These are phyloP conservation scores for Aschersonia sp. DNA, from an alignment of 2,329 filamentous ascomycete species.

Conservation along the genomic window DNA sequence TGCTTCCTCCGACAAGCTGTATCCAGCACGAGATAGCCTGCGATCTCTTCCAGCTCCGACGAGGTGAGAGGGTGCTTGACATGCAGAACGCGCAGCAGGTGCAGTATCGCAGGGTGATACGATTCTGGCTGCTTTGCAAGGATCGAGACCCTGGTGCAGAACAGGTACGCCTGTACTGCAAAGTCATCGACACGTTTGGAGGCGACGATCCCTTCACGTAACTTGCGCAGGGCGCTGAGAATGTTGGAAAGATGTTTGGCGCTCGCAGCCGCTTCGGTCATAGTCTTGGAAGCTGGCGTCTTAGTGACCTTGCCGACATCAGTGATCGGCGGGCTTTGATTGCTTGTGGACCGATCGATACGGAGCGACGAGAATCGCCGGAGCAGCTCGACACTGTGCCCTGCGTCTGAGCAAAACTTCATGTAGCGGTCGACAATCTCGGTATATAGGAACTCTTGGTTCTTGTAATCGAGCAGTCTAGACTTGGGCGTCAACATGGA, in stretches of 20 bases:
- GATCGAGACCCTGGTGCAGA: conserved; percentile 74
- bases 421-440: conserved; percentile 82
- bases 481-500: neutral
- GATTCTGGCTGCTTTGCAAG: conserved; percentile 71
- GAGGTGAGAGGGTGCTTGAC: conserved; percentile 49
- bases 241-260: conserved; percentile 57
- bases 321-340: neutral
- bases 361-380: conserved; percentile 55
- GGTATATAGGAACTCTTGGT: conserved; percentile 74
- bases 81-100: conserved; percentile 63
- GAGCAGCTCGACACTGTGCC: conserved; percentile 58
- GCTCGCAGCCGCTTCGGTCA: conserved; percentile 15
- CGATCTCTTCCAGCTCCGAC: conserved; percentile 65
- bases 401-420: conserved; percentile 66
- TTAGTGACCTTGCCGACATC: too few relatives aligned
- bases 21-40: conserved; percentile 72
- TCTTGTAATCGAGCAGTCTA: conserved; percentile 59
- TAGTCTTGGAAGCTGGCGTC: too few relatives aligned
- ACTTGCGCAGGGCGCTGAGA: conserved; percentile 73
- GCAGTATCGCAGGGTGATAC: conserved; percentile 74
- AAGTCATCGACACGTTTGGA: conserved; percentile 65
- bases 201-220: conserved; percentile 79
- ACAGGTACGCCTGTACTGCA: conserved; percentile 78
- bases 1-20: conserved; percentile 72
- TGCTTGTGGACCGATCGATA: conserved; percentile 1